These are phyloP conservation scores for Gracilaria vermiculophylla DNA, from an alignment of 23 red algal species.

Conservation along the genomic window DNA sequence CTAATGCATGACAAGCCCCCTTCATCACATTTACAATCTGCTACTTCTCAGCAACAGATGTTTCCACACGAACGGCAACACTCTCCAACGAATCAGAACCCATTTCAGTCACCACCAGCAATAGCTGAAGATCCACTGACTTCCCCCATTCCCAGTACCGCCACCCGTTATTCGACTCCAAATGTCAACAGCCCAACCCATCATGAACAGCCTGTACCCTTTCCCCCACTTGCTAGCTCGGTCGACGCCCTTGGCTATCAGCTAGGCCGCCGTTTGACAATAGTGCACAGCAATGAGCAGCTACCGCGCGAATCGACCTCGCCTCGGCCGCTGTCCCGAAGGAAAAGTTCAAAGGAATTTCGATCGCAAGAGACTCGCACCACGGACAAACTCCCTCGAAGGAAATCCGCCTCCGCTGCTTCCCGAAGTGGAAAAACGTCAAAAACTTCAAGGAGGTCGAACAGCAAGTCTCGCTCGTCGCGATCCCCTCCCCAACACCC, in stretches of 20 bases:
- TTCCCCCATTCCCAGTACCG: background rate
- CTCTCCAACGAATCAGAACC: background rate
- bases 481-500: constrained; percentile 8
- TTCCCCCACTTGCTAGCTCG: background rate
- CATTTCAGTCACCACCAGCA: background rate
- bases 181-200: background rate
- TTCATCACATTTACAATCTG: background rate
- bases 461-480: constrained; percentile 19
- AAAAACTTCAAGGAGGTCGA: background rate
- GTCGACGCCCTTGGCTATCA: constrained; percentile 20
- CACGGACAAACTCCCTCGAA: background rate
- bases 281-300: constrained; percentile 16
- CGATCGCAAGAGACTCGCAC: background rate
- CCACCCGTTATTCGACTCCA: background rate
- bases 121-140: background rate
- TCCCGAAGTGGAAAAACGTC: background rate
- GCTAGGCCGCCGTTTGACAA: constrained; percentile 5
- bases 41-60: background rate
- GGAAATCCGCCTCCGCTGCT: background rate
- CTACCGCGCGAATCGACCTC: constrained; percentile 6
- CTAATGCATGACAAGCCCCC: background rate
- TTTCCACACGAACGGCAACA: background rate
- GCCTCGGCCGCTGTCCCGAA: background rate
- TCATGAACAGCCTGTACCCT: background rate
- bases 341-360: background rate